Evolutionary conservation across 768 basidiomycete genomes (phyloP), one percentile per base, ranked within the genome.

Genomic region (Phlegmacium glaucopus): DNA sequence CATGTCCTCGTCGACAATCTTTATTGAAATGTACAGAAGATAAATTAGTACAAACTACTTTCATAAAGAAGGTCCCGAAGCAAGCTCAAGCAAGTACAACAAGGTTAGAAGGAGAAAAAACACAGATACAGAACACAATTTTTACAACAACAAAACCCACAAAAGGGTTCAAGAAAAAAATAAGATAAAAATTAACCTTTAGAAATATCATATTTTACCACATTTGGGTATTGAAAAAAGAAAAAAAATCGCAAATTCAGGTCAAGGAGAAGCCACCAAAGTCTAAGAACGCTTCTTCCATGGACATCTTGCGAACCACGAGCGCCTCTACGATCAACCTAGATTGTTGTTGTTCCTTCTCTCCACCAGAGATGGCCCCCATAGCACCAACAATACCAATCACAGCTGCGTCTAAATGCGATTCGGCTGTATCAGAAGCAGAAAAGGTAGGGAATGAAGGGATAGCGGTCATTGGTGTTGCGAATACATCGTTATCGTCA

Each of bases 301-400:
- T 57, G 13, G 83, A 82, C 67, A 90, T 70, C 63, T 91, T 88
- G 39, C 87, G 76, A 15, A 90, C 81, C 2, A 93, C 83, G 26
- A 92, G 72, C 2, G 80, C 90, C 61, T 93, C 89, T 9, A 90
- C 87, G 39, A 91, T 90, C 4, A 85, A 68, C n/a, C 85, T 70
- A 27, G 78, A 74, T 42, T 75, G 72, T 8, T 55, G 60, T 16
- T n/a, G 10, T 34, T 45, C 39, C 8, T 16, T 41, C 29, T 37
- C 42, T 22, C 42, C 51, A 13, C 36, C 48, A 15, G 43, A 17
- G 26, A 39, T 45, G 8, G 34, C 41, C 12, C 38, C 40, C 22
- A 60, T 48, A 26, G 57, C 63, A 13, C 53, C 51, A 10, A 58
- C 59, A 34, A 61, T 57, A 32, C 57, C 57, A 29, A 57, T 53